These are phyloP conservation scores for Hymenoscyphus linearis DNA, from an alignment of 2,329 filamentous ascomycete genomes.

Conservation along the genomic window DNA sequence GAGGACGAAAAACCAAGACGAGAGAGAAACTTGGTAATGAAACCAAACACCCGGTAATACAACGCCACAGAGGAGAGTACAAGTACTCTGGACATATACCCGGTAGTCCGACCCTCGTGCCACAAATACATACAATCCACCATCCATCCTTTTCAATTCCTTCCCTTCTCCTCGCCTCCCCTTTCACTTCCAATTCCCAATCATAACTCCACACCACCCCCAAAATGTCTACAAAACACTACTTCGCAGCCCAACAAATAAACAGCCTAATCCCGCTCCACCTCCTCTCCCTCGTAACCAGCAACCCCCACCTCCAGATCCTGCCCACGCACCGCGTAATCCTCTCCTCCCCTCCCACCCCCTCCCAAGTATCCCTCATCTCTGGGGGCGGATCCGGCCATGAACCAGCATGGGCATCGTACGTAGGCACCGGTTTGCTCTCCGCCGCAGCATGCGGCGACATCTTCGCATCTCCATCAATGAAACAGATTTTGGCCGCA, in stretches of 20 bases:
- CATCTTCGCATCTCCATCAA: constrained; percentile 59
- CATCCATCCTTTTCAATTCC: no score
- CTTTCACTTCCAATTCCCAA: no score
- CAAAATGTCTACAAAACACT: constrained; percentile 49
- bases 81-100: background rate
- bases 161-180: no score
- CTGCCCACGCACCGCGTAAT: constrained; percentile 44
- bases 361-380: constrained; percentile 19
- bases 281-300: constrained; percentile 40
- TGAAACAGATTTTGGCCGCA: constrained; percentile 56
- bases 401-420: constrained; percentile 54
- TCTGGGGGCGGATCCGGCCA: constrained; percentile 30
- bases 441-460: constrained; percentile 55
- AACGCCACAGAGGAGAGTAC: background rate
- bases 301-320: constrained; percentile 40
- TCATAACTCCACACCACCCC: no score
- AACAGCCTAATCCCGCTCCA: constrained; percentile 41
- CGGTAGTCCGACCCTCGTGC: background rate
- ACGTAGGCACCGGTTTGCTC: constrained; percentile 58
- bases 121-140: background rate
- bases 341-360: constrained; percentile 18
- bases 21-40: no score
- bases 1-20: no score
- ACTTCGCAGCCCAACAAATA: constrained; percentile 45
- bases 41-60: background rate